Conservation (phyloP, 192 early-diverging fungal species). For the Radiomyces spectabilis region DNA sequence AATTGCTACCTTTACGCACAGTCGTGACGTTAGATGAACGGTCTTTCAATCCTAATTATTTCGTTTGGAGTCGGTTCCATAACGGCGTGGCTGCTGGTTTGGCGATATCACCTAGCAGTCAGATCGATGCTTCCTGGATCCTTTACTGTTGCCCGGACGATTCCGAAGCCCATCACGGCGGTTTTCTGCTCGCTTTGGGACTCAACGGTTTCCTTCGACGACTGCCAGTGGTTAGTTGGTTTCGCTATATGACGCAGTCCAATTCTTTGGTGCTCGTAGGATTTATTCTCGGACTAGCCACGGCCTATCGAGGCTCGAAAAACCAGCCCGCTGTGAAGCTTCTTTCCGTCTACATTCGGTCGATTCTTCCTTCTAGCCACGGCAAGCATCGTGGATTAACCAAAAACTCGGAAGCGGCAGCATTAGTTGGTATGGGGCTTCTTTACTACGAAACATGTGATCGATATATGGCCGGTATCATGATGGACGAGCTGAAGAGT, state of each 20-base stretch:
- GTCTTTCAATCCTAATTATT: conserved; percentile 28
- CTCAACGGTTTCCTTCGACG: conserved; percentile 66
- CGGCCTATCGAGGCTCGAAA: conserved; percentile 61
- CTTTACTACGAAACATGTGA: conserved; percentile 61
- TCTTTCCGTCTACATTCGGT: conserved; percentile 70
- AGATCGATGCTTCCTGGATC: conserved; percentile 74
- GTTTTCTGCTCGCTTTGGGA: conserved; percentile 76
- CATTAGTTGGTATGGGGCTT: conserved; percentile 72
- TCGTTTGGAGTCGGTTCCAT: conserved; percentile 85
- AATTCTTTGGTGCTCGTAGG: conserved; percentile 65
- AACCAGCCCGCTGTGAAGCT: conserved; percentile 58
- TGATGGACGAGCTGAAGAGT: conserved; percentile 61
- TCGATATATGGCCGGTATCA: conserved; percentile 63
- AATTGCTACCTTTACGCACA: conserved; percentile 56
- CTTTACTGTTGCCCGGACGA: conserved; percentile 56
- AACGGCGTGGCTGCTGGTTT: conserved; percentile 78
- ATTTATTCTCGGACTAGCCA: conserved; percentile 67
- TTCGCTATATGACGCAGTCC: conserved; percentile 60
- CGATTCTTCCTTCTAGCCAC: conserved; percentile 40
- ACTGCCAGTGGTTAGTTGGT: conserved; percentile 41
- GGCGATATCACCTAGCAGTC: conserved; percentile 47
- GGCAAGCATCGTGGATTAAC: conserved; percentile 3
- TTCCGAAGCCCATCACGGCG: conserved; percentile 60
- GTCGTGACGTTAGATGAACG: conserved; percentile 43
- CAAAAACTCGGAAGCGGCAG: conserved; percentile 51